Evolutionary conservation across 2,329 filamentous ascomycete species (phyloP), one percentile per base, ranked within the genome.

Genomic region (Talaromyces albobiverticillius): DNA sequence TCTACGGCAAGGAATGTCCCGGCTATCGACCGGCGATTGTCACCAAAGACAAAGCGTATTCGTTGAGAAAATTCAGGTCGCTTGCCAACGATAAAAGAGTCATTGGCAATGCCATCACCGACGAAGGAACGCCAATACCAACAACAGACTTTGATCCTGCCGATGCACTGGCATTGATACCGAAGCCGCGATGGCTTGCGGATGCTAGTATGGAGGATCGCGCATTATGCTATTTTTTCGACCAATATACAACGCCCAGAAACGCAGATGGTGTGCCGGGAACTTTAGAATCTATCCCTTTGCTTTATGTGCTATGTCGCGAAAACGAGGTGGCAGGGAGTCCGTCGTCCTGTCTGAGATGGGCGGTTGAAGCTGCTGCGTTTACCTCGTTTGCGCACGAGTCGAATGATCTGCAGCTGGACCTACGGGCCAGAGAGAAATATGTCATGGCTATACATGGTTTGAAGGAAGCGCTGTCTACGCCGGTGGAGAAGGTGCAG

Each of bases 141-240:
- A 50, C 9, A 2, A 13, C n/a, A 22, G 48, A 41, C 10, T 29
- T 10, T 25, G 16, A 18, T 25, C 13, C 11, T 5, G 23, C 40
- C n/a, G 26, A 46, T 20, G 43, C 31, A 23, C 32, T 25, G 26
- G 25, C 51, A 2, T n/a, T 60, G 18, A 34, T 45, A 22, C 56
- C 61, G 1, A 45, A 61, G 10, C 59, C 62, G 29, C 16, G 42
- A 22, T 47, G 46, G 43, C 57, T 68, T 3, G 59, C 62, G 6
- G 69, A 71, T 59, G 58, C 68, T 1, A 67, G 59, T 0, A 69
- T 69, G 67, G 64, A 71, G 50, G 60, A 74, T 23, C 65, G 69
- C 25, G 70, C 72, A 3, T 53, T 72, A 8, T 74, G 71, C 58
- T 71, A 67, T 52, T 75, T 75, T 57, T 73, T 75, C 43, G 67